These are phyloP conservation scores for Piper betle DNA, from an alignment of 164 flowering plant species.

Conservation along the genomic window DNA sequence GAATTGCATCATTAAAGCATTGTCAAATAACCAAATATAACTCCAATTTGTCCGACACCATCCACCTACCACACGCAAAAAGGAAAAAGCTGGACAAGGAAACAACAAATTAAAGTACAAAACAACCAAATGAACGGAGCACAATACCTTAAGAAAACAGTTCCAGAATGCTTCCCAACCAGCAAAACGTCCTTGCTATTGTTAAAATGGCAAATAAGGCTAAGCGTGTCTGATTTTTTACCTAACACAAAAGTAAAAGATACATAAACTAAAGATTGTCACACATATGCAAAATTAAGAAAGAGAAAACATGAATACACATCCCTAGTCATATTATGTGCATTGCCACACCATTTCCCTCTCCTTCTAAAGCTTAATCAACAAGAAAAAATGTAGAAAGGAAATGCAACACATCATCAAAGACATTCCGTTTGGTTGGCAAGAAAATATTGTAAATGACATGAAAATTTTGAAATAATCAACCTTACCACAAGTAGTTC, in stretches of 20 bases:
- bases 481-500: too few species aligned
- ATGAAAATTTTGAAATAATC: too few species aligned
- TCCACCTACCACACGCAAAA: too few species aligned
- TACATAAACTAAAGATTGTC: background rate
- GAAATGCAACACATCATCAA: too few species aligned
- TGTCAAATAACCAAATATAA: too few species aligned
- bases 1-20: too few species aligned
- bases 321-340: background rate
- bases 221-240: constrained; percentile 42
- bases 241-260: constrained; percentile 19
- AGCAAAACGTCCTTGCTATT: constrained; percentile 29
- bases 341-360: background rate
- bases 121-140: background rate
- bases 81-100: background rate
- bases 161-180: constrained; percentile 37
- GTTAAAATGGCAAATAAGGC: constrained; percentile 33
- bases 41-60: too few species aligned
- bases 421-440: too few species aligned
- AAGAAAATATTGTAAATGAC: too few species aligned
- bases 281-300: background rate
- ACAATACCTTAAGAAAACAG: constrained; percentile 38
- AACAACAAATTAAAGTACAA: background rate
- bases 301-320: background rate
- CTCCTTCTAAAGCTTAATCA: too few species aligned
- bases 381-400: too few species aligned